phyloP scores from a whole-genome alignment of 495 filamentous ascomycete genomes.

The Lasiosphaeria hispida region DNA sequence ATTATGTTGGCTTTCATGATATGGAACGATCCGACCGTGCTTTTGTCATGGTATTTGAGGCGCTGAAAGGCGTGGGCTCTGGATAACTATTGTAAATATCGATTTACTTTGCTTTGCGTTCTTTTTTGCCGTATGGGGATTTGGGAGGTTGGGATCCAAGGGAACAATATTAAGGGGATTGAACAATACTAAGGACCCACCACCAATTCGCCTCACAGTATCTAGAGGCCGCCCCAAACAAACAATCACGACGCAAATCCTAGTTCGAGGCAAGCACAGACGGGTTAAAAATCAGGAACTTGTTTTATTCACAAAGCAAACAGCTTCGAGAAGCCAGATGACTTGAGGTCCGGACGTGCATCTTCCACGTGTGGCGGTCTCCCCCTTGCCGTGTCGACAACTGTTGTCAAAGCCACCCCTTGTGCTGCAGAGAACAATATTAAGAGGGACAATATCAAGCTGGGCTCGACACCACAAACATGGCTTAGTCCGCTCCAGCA shows the following conservation, averaged over 20 bases:
- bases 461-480: no score
- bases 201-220: background rate
- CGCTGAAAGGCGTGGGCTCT: no score
- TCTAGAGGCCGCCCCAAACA: background rate
- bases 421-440: no score
- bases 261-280: background rate
- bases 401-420: no score
- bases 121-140: constrained; percentile 3
- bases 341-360: no score
- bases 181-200: constrained; percentile 29
- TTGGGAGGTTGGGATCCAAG: background rate
- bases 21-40: background rate
- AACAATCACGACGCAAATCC: background rate
- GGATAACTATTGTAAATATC: background rate
- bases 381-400: no score
- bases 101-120: background rate
- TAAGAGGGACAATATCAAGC: no score
- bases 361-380: no score
- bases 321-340: no score
- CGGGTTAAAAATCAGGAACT: background rate
- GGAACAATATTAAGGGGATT: constrained; percentile 29
- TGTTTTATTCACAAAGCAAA: no score
- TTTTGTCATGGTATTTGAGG: no score
- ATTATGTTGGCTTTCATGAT: background rate
- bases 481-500: no score